Base-by-base conservation (phyloP, 805 yeast genomes). In the Candida sithepensis region DNA sequence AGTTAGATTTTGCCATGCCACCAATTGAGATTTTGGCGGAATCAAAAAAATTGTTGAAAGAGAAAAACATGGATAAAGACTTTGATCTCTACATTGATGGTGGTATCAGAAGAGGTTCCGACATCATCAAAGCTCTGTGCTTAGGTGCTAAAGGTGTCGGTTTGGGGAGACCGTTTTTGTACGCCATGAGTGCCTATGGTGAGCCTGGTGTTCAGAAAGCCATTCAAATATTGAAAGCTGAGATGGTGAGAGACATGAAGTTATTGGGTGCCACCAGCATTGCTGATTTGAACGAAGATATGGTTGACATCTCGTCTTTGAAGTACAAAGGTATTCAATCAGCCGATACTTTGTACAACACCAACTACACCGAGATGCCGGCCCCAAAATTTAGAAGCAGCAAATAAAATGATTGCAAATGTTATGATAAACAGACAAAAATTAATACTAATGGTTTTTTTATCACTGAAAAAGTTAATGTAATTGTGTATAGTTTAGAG, bases 171-270 rank as follows among this genome's bases (percentile, higher is more conserved):
- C 89, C 92, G 2, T 85, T 85, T 66, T 60, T 85, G 38, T 86
- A 84, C 57, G 88, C 91, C 16, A 77, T 84, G 82, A 75, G 87
- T n/a, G 74, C 88, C 1, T 88, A 86, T 53, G 95, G 95, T 10
- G 88, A 79, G 55, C 81, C 71, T 6, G 96, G 95, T 28, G 90
- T 85, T 8, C 61, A 63, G 39, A 76, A 75, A 51, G 86, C 89
- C 13, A 77, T 84, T 47, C 82, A 80, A 55, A 70, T 84, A 4
- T 66, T 85, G 56, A 74, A 78, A 52, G 77, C 72, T 28, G 91
- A 85, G 57, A 72, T 85, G 68, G 68, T 73, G 44, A 77, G 82
- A 67, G 79, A 80, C 53, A 80, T 85, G 88, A 72, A 84, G 55
- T 67, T 84, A 34, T 65, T 85, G 47, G 91, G 90, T 12, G 88